Conservation (phyloP, 2,329 filamentous ascomycete species). For the Trichoderma endophyticum region DNA sequence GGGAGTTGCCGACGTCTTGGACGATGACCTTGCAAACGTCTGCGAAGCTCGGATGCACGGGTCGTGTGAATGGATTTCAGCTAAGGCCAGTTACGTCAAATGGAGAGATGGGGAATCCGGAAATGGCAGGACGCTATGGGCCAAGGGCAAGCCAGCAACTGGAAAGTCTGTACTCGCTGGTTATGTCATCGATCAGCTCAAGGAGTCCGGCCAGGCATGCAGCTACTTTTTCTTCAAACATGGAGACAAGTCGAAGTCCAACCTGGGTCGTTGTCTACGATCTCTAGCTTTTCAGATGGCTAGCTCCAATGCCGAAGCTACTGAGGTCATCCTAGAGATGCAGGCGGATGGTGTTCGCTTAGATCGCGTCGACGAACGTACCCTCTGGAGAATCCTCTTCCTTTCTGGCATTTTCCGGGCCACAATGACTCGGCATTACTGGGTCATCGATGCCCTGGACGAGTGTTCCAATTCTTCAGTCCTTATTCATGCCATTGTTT, state of each 20-base stretch:
- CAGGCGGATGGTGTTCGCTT: neutral
- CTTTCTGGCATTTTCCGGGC: neutral
- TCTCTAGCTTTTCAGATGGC: neutral
- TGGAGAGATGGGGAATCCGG: neutral
- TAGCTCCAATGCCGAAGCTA: neutral
- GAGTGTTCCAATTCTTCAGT: slow-evolving; percentile 29
- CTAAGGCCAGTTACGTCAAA: neutral
- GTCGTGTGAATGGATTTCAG: neutral
- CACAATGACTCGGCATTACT: slow-evolving; percentile 24
- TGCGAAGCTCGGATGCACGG: neutral
- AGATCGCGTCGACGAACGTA: neutral
- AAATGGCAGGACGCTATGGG: neutral
- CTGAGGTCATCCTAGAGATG: neutral
- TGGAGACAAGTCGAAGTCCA: neutral
- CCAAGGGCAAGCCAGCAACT: neutral
- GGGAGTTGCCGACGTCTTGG: neutral
- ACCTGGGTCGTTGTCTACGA: neutral
- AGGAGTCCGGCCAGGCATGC: neutral
- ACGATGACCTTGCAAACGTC: neutral
- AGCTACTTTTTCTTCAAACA: neutral
- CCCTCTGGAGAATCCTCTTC: neutral
- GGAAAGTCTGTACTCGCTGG: neutral
- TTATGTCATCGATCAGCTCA: neutral
- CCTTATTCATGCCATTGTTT: slow-evolving; percentile 23
- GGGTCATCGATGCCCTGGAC: slow-evolving; percentile 36